Evolutionary conservation across 164 flowering plant genomes (phyloP).

Genomic region (Liquidambar formosana): DNA sequence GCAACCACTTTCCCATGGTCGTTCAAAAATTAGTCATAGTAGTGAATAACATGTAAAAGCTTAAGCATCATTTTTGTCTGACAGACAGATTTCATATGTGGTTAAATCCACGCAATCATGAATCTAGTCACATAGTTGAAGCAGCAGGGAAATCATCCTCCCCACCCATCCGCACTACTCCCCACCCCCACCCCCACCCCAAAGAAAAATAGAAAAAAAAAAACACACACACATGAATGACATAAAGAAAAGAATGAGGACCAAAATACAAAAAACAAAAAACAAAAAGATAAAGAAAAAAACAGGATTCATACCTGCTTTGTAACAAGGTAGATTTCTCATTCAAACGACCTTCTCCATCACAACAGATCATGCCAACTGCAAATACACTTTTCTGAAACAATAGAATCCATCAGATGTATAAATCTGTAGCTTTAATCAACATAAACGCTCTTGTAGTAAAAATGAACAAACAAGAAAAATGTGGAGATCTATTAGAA

Average conservation of each 20-base stretch:
- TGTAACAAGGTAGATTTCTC: conserved; percentile 88
- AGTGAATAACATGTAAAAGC: not conserved
- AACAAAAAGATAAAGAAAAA: not conserved
- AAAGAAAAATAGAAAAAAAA: not conserved
- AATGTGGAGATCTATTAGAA: not conserved
- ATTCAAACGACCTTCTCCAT: conserved; percentile 93
- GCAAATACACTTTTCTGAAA: conserved; percentile 78
- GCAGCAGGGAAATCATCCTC: not conserved
- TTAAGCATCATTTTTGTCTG: not conserved
- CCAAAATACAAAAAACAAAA: no score
- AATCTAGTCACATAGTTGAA: not conserved
- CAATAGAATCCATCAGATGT: conserved; percentile 9
- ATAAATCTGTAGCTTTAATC: not conserved
- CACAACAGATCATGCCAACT: conserved; percentile 95
- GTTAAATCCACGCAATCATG: not conserved
- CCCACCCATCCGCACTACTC: not conserved
- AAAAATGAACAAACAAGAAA: not conserved
- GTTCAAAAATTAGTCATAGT: not conserved
- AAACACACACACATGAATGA: not conserved
- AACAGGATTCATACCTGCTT: conserved; percentile 61
- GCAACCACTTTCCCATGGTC: not conserved
- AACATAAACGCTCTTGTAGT: not conserved
- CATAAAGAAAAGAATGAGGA: not conserved
- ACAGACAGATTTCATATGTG: not conserved
- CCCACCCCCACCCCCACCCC: not conserved